Conservation (phyloP, 1,284 basidiomycete genomes). For the Heterobasidion annosum region DNA sequence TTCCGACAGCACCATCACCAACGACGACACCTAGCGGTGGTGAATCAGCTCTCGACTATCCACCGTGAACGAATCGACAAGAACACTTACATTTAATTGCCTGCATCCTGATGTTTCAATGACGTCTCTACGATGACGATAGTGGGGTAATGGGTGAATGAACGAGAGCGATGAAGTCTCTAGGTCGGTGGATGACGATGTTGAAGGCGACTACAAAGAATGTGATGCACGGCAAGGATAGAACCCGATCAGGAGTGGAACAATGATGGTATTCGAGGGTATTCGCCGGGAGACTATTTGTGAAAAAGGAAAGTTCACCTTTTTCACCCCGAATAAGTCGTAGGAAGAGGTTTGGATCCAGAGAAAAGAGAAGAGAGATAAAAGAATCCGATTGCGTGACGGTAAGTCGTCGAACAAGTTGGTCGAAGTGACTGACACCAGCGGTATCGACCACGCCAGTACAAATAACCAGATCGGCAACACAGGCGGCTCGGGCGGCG, state of each 20-base stretch:
- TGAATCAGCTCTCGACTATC: slow-evolving; percentile 11
- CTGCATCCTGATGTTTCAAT: slow-evolving; percentile 23
- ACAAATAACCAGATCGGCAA: not conserved
- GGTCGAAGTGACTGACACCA: slow-evolving; percentile 4
- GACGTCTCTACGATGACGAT: not conserved
- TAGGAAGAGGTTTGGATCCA: not conserved
- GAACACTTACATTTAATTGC: slow-evolving; percentile 29
- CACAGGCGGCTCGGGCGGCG: not conserved
- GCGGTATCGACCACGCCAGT: not conserved
- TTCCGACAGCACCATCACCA: slow-evolving; percentile 99
- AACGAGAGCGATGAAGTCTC: not conserved
- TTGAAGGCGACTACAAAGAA: not conserved
- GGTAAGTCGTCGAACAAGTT: slow-evolving; percentile 3
- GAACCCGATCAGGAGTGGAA: not conserved
- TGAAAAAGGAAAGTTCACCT: slow-evolving; percentile 10
- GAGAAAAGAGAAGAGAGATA: not conserved
- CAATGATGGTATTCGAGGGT: not conserved
- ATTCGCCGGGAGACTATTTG: not conserved
- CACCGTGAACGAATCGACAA: not conserved
- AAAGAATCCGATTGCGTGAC: not conserved
- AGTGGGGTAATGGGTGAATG: not conserved
- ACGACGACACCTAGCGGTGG: slow-evolving; percentile 84
- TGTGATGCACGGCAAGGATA: not conserved
- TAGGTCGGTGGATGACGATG: slow-evolving; percentile 1
- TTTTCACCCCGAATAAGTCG: not conserved